Conservation (phyloP, 1,284 basidiomycete genomes). For the Phylloboletellus chloephorus region DNA sequence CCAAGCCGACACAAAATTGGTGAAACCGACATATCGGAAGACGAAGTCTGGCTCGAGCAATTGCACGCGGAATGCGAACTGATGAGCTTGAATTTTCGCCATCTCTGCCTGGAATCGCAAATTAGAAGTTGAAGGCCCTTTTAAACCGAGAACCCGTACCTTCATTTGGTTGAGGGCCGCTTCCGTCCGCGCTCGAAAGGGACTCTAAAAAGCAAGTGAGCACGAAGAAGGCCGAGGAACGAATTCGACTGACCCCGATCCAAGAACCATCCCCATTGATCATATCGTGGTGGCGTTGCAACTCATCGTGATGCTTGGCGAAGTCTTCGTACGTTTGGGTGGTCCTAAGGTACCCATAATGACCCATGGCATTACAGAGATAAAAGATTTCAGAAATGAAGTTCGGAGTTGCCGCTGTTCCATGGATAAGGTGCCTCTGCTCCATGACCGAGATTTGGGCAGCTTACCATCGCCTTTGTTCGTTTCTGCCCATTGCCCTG, state of each 20-base stretch:
- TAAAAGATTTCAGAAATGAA: conserved; percentile 98
- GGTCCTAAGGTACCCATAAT: conserved; percentile 80
- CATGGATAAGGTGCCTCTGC: not conserved
- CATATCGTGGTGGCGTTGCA: conserved; percentile 73
- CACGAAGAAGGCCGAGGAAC: conserved; percentile 7
- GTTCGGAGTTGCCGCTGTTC: conserved; percentile 57
- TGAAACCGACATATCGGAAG: conserved; percentile 77
- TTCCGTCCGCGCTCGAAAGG: conserved; percentile 64
- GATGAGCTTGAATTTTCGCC: conserved; percentile 60
- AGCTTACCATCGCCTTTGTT: conserved; percentile 43
- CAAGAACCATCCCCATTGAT: conserved; percentile 73
- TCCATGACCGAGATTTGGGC: not conserved
- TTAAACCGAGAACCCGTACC: conserved; percentile 34
- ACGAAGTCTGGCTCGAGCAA: conserved; percentile 84
- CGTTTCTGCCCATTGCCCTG: conserved; percentile 61
- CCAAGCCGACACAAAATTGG: conserved; percentile 91
- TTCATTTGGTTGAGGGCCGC: conserved; percentile 68
- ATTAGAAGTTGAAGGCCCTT: conserved; percentile 1
- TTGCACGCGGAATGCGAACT: conserved; percentile 81
- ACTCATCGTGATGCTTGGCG: conserved; percentile 69
- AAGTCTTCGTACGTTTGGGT: conserved; percentile 70
- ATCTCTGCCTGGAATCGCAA: conserved; percentile 51
- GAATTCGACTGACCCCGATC: conserved; percentile 58
- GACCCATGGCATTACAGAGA: conserved; percentile 77
- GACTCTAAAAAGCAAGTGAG: conserved; percentile 41